Evolutionary conservation across 2,329 filamentous ascomycete genomes (phyloP).

Genomic region (Gaeumannomyces sp.): DNA sequence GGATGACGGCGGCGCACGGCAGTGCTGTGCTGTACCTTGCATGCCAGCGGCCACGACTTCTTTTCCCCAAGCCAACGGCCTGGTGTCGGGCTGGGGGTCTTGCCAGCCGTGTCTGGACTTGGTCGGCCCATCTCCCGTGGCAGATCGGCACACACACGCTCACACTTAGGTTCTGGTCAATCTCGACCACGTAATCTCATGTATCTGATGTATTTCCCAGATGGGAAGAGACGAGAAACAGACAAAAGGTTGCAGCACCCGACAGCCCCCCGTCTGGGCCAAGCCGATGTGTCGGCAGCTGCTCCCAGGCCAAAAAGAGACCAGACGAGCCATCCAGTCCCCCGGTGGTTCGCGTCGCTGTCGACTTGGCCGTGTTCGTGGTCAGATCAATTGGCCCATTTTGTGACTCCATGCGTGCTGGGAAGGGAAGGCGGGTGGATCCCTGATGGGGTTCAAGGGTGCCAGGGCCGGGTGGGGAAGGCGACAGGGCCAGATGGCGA

Average conservation of each 20-base stretch:
- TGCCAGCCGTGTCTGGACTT: neutral
- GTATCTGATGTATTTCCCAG: neutral
- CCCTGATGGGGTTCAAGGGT: neutral
- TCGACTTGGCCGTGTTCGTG: neutral
- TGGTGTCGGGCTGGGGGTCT: neutral
- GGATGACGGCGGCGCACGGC: no score
- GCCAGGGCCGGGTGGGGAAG: neutral
- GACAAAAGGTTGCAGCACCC: no score
- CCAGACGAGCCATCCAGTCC: neutral
- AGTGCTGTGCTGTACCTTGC: neutral
- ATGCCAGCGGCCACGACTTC: neutral
- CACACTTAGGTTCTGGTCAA: no score
- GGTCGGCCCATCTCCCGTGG: neutral
- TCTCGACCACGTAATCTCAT: no score
- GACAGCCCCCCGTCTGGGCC: no score
- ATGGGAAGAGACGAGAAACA: no score
- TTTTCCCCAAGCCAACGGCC: neutral
- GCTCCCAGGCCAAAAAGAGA: neutral
- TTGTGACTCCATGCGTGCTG: neutral
- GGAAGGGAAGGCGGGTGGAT: neutral
- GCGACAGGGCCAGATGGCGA: neutral
- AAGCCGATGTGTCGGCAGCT: neutral
- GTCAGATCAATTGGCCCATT: slow-evolving; percentile 1
- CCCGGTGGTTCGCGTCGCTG: neutral
- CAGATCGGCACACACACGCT: neutral